These are phyloP conservation scores for Penicillium herquei DNA, from an alignment of 495 filamentous ascomycete species.

Conservation along the genomic window DNA sequence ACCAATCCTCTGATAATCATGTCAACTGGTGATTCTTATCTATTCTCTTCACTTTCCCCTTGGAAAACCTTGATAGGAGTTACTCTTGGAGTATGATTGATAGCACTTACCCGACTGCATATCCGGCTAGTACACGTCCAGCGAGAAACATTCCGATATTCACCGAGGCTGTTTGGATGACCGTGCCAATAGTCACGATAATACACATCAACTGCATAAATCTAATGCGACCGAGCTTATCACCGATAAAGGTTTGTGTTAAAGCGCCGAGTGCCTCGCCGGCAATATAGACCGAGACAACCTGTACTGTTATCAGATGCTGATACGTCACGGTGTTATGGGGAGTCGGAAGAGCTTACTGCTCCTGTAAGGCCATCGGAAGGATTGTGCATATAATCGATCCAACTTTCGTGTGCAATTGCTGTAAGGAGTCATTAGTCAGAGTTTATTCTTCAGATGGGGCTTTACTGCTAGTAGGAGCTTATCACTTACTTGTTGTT, in stretches of 20 bases:
- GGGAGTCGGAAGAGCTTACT: conserved; percentile 28
- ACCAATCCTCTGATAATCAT: conserved; percentile 44
- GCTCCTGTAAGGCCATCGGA: conserved; percentile 56
- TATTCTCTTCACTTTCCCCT: conserved; percentile 1
- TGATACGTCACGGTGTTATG: no score
- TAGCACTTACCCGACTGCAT: conserved; percentile 49
- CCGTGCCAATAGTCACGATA: conserved; percentile 55
- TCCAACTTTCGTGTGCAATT: conserved; percentile 60
- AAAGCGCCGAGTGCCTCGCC: conserved; percentile 56
- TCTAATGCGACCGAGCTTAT: conserved; percentile 55
- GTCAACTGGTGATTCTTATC: not conserved
- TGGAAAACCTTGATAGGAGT: not conserved
- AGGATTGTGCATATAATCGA: conserved; percentile 57
- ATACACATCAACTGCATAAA: conserved; percentile 60
- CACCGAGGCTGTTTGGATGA: conserved; percentile 55
- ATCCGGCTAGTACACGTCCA: conserved; percentile 54
- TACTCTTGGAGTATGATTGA: no score
- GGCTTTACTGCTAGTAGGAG: not conserved
- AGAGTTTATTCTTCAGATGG: not conserved
- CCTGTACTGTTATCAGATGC: conserved; percentile 23
- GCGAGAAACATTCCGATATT: conserved; percentile 62
- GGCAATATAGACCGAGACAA: conserved; percentile 60
- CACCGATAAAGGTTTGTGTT: conserved; percentile 52
- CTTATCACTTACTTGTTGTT: conserved; percentile 52
- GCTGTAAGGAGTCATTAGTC: conserved; percentile 25